Evolutionary conservation across 371 early-diverging fungal species (phyloP), one percentile per base, ranked within the genome.

Genomic region (Apophysomyces ossiformis): DNA sequence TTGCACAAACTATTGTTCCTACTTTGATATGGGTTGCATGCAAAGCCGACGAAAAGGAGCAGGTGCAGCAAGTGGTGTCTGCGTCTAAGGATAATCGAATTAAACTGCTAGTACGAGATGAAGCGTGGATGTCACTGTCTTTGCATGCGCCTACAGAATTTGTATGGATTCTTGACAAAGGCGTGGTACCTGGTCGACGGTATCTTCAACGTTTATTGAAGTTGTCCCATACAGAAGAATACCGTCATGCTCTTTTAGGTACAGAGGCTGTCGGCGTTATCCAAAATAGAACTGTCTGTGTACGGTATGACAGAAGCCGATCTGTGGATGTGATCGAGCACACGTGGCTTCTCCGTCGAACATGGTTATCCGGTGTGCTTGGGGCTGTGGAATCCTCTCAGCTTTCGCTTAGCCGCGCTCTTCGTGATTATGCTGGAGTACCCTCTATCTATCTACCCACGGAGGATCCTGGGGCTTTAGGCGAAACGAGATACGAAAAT

Each of bases 1-100:
- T 85, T 41, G 57, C 78, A 36, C 87, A 87, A 61, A 78, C 79
- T 5, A 74, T 78, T 26, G 73, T 76, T n/a, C 80, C 85, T 5
- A 79, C 84, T 36, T 67, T 68, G 47, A 74, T 87, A 43, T 87
- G 85, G 87, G 72, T 87, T 58, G 69, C 80, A 2, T 77, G 79
- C 39, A 66, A 69, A 11, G 60, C 68, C 8, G 62, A 63, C 1
- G 64, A 61, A 45, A 69, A 68, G 46, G 35, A 36, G 1, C 59
- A 64, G 26, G 63, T 73, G 7, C 69, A 76, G 15, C 72, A 71
- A 36, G 64, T 69, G 7, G 68, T 69, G 18, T 67, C 70, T 44
- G 69, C 74, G 39, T 47, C 75, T 5, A 69, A 71, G 9, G 61
- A 69, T 18, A 69, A 71, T 41, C 63, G 66, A 16, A 73, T 82